Evolutionary conservation across 257 asterid species (phyloP), one percentile per base, ranked within the genome.

Genomic region (Mitragyna speciosa): DNA sequence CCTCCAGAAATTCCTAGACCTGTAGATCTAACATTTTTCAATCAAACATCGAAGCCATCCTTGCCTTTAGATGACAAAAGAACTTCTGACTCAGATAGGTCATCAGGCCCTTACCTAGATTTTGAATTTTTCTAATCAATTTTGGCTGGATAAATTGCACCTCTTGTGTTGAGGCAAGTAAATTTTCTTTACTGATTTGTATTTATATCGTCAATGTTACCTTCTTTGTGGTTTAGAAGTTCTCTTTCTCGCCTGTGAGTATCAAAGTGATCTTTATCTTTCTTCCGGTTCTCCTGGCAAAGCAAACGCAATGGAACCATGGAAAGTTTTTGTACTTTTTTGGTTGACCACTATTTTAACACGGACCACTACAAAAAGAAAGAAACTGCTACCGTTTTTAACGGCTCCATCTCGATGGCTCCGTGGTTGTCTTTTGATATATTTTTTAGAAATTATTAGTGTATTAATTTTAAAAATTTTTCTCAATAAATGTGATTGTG

Each of bases 1-100:
- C 98, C 98, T 15, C 98, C 98, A 43, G 90, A 87, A 33, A 83
- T 95, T 39, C 98, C 98, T 12, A 83, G 85, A 80, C 93, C 97
- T 0, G 80, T 89, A 1, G 98, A 93, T 85, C 88, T 90, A 63
- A 48, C 93, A 3, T 85, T 82, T 51, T 80, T 88, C 17, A 88
- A 85, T 70, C 91, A 80, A 81, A 75, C 86, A 14, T 8, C 80
- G 43, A 90, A 89, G 80, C 76, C 93, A 10, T 80, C 93, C 14
- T 73, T 82, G 84, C 82, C 87, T 15, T 72, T 87, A 12, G 84
- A 86, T 72, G 87, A 87, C 73, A 90, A 87, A 85, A 81, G 75
- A 75, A 88, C 81, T 26, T 84, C 91, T 1, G 94, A 89, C 33
- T 91, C 95, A 0, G 92, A 82, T 45, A 89, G 92, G 78, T 88